Evolutionary conservation across 176 grass and related monocot genomes (phyloP).

Genomic region (Aegilops bicornis): DNA sequence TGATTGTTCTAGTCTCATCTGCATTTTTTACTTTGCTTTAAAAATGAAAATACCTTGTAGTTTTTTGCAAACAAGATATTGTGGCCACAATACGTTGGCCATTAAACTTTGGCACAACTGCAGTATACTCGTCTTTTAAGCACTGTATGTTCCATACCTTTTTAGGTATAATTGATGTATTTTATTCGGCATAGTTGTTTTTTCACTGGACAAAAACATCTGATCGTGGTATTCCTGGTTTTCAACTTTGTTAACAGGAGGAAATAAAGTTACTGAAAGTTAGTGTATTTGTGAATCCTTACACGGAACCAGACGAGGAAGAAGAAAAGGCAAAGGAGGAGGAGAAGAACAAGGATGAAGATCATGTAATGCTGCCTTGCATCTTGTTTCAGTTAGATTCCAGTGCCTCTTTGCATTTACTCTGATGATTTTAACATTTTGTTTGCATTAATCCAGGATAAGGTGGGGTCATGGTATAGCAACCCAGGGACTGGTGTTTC

Average conservation of each 20-base stretch:
- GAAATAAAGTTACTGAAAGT: constrained; percentile 91
- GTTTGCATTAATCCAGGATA: constrained; percentile 58
- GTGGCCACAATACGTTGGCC: background rate
- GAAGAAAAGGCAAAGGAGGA: constrained; percentile 78
- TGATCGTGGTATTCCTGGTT: constrained; percentile 10
- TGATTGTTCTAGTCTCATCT: background rate
- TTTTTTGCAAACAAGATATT: background rate
- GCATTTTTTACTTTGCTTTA: background rate
- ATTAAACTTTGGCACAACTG: background rate
- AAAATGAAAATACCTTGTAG: background rate
- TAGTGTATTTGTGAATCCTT: constrained; percentile 86
- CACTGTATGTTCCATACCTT: background rate
- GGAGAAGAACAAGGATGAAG: constrained; percentile 71
- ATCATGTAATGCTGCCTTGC: constrained; percentile 55
- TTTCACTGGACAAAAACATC: background rate
- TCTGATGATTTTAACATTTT: constrained; percentile 11
- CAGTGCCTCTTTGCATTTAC: background rate
- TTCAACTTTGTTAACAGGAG: constrained; percentile 52
- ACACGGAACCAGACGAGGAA: constrained; percentile 84
- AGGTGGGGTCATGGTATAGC: constrained; percentile 90
- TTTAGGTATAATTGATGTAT: constrained; percentile 5
- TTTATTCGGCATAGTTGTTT: background rate
- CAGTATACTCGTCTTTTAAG: background rate
- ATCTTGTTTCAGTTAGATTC: constrained; percentile 27
- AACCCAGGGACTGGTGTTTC: constrained; percentile 70